A percentile compares a stretch with the other conserved stretches of the same genome.
Evolutionary conservation across 73 alveolate species (phyloP).

Genomic region (Paraurostyla sp.): DNA sequence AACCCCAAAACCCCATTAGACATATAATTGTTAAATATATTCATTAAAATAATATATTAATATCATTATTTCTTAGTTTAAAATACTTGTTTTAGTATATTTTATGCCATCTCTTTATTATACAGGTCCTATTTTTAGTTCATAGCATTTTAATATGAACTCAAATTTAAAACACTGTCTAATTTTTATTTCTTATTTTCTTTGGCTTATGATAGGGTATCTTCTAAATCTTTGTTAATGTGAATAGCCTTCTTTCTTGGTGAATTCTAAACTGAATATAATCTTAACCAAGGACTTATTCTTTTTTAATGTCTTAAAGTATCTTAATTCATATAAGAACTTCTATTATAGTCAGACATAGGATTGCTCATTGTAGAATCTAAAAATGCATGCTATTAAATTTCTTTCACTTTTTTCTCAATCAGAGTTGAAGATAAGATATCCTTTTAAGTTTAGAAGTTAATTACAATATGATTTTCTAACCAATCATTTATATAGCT

Average conservation of each 20-base stretch:
- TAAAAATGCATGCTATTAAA: not conserved
- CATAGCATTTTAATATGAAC: slow-evolving; percentile 14
- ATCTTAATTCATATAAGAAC: not conserved
- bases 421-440: not conserved
- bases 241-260: not conserved
- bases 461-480: not conserved
- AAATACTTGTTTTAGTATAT: slow-evolving; percentile 2
- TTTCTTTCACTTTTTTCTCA: not conserved
- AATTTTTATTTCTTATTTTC: not conserved
- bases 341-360: not conserved
- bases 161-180: not conserved
- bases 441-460: not conserved
- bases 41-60: too few relatives aligned
- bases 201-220: not conserved
- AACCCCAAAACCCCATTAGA: too few relatives aligned
- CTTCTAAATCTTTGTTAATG: not conserved
- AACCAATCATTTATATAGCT: not conserved
- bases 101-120: slow-evolving; percentile 38
- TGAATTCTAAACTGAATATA: not conserved
- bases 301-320: not conserved
- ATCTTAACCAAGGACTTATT: slow-evolving; percentile 13
- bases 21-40: too few relatives aligned
- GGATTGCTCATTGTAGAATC: slow-evolving; percentile 19
- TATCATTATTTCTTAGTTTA: too few relatives aligned
- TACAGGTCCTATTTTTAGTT: not conserved